Conservation (phyloP, 208 protist species). For the Vickermania spadyakhi region DNA sequence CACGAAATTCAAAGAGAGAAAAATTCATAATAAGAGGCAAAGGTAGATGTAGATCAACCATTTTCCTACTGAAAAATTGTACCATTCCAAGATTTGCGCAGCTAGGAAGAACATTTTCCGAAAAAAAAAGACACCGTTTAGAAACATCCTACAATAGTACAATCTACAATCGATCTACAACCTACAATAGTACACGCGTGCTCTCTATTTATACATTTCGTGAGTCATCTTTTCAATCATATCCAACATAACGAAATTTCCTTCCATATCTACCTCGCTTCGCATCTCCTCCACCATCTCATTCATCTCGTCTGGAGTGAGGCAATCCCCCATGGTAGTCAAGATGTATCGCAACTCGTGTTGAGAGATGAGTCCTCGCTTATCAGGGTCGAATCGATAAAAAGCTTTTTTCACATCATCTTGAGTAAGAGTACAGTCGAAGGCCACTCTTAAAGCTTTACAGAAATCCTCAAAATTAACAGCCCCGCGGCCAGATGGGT, state of each 20-base stretch:
- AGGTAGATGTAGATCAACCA: no score
- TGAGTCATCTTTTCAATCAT: slow-evolving; percentile 79
- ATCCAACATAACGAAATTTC: slow-evolving; percentile 70
- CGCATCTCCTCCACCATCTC: slow-evolving; percentile 80
- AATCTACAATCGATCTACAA: not conserved
- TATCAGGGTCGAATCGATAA: slow-evolving; percentile 90
- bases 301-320: slow-evolving; percentile 89
- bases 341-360: slow-evolving; percentile 92
- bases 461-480: slow-evolving; percentile 76
- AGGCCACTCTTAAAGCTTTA: slow-evolving; percentile 45
- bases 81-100: no score
- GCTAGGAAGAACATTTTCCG: no score
- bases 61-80: no score
- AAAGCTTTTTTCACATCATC: slow-evolving; percentile 90
- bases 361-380: slow-evolving; percentile 86
- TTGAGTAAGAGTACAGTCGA: slow-evolving; percentile 30
- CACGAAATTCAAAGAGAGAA: no score
- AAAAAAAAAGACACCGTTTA: no score
- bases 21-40: no score
- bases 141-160: no score
- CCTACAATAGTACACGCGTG: not conserved
- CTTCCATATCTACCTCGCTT: slow-evolving; percentile 83
- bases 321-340: slow-evolving; percentile 89
- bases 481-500: slow-evolving; percentile 49
- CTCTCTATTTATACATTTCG: slow-evolving; percentile 52